These are phyloP conservation scores for Kwoniella shivajii DNA, from an alignment of 1,284 basidiomycete species.

Conservation along the genomic window DNA sequence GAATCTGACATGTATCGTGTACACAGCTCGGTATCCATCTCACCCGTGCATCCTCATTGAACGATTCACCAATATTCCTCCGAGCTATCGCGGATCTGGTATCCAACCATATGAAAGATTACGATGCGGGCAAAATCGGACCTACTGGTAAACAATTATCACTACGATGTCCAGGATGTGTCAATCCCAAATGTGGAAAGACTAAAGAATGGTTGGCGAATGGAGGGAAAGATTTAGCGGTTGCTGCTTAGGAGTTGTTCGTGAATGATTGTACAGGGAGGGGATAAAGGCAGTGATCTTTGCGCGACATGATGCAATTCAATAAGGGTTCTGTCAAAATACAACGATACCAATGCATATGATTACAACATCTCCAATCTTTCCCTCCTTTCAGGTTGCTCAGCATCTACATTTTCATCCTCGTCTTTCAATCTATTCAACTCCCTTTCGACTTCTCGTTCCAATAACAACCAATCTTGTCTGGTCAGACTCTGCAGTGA, in stretches of 20 bases:
- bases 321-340: constrained; percentile 4
- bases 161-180: constrained; percentile 91
- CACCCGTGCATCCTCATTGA: constrained; percentile 90
- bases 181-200: constrained; percentile 78
- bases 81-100: constrained; percentile 94
- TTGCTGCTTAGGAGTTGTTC: not conserved
- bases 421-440: constrained; percentile 6
- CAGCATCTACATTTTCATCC: not conserved
- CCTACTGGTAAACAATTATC: constrained; percentile 78
- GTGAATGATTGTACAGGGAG: not conserved
- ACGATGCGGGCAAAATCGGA: constrained; percentile 55
- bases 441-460: constrained; percentile 21
- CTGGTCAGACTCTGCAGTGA: constrained; percentile 32
- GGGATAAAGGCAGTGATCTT: not conserved
- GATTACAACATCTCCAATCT: constrained; percentile 1
- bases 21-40: constrained; percentile 84
- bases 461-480: constrained; percentile 39
- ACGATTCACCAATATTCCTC: constrained; percentile 96
- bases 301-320: not conserved
- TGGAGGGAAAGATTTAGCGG: constrained; percentile 22
- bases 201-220: constrained; percentile 85
- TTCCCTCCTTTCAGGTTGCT: not conserved
- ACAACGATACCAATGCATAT: not conserved
- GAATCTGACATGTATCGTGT: not conserved
- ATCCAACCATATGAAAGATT: constrained; percentile 74